These are phyloP conservation scores for Colletotrichum ledebouriae DNA, from an alignment of 2,329 filamentous ascomycete genomes.

Conservation along the genomic window DNA sequence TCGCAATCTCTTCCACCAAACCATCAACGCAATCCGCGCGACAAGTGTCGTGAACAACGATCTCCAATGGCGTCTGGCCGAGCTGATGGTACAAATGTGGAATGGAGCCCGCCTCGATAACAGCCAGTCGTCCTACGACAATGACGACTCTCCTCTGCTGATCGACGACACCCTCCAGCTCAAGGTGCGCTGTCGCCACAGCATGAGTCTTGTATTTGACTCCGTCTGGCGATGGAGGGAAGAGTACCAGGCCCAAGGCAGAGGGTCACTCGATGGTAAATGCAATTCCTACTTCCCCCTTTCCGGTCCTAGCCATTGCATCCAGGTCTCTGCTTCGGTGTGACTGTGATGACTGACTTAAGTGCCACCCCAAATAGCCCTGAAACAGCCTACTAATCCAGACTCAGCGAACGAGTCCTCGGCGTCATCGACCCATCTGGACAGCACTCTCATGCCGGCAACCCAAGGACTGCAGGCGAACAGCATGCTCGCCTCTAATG, in stretches of 20 bases:
- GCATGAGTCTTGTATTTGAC: conserved; percentile 88
- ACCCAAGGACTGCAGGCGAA: conserved; percentile 63
- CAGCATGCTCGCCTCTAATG: conserved; percentile 63
- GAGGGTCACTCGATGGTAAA: conserved; percentile 79
- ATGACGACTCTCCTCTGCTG: conserved; percentile 62
- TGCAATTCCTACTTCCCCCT: conserved; percentile 43
- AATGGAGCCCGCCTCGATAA: conserved; percentile 73
- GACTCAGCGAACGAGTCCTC: conserved; percentile 83
- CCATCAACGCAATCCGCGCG: conserved; percentile 77
- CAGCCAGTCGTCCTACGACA: conserved; percentile 58
- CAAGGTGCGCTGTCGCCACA: conserved; percentile 86
- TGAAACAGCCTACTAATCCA: conserved; percentile 89
- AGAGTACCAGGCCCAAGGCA: conserved; percentile 79
- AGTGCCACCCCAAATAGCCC: conserved; percentile 62
- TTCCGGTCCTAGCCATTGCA: conserved; percentile 40
- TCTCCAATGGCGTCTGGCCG: conserved; percentile 82
- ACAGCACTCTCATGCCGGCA: conserved; percentile 67
- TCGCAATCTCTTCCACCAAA: conserved; percentile 77
- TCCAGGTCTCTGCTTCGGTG: conserved; percentile 44
- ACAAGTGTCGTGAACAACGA: conserved; percentile 85
- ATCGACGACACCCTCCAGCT: conserved; percentile 81
- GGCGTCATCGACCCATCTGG: conserved; percentile 75
- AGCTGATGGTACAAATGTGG: conserved; percentile 91
- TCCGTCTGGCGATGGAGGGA: conserved; percentile 89
- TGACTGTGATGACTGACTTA: conserved; percentile 46